Evolutionary conservation across 768 basidiomycete species (phyloP).

Genomic region (Podaxis carcinomalis): DNA sequence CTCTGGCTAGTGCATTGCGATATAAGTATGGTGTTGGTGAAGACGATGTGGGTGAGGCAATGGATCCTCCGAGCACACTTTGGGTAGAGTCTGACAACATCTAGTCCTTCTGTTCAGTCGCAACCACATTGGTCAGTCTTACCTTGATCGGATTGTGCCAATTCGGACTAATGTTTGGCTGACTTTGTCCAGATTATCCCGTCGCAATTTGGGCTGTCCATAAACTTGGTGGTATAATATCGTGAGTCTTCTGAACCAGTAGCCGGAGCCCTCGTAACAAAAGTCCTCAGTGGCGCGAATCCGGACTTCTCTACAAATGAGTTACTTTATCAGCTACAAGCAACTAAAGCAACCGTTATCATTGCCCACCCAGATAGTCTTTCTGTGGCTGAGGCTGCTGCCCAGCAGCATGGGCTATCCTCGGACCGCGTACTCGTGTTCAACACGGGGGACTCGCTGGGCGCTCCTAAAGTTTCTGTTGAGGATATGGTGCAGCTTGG

Average conservation of each 20-base stretch:
- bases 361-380: slow-evolving; percentile 44
- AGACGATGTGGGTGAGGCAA: slow-evolving; percentile 43
- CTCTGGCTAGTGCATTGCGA: slow-evolving; percentile 43
- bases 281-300: slow-evolving; percentile 47
- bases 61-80: neutral
- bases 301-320: slow-evolving; percentile 52
- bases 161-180: neutral
- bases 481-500: slow-evolving; percentile 48
- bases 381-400: slow-evolving; percentile 38
- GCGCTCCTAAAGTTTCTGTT: slow-evolving; percentile 29
- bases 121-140: slow-evolving; percentile 55
- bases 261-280: neutral
- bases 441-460: slow-evolving; percentile 18
- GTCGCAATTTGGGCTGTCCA: slow-evolving; percentile 55
- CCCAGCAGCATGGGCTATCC: slow-evolving; percentile 31
- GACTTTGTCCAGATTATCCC: slow-evolving; percentile 40
- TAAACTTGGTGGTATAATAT: slow-evolving; percentile 50
- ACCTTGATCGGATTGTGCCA: neutral
- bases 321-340: slow-evolving; percentile 50
- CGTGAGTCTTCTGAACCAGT: slow-evolving; percentile 32
- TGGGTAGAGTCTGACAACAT: neutral
- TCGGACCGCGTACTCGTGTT: slow-evolving; percentile 41
- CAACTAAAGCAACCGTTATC: slow-evolving; percentile 43
- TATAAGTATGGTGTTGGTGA: slow-evolving; percentile 44
- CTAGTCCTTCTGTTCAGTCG: slow-evolving; percentile 62